Conservation (phyloP, 805 yeast species). For the Wickerhamia fluorescens region DNA sequence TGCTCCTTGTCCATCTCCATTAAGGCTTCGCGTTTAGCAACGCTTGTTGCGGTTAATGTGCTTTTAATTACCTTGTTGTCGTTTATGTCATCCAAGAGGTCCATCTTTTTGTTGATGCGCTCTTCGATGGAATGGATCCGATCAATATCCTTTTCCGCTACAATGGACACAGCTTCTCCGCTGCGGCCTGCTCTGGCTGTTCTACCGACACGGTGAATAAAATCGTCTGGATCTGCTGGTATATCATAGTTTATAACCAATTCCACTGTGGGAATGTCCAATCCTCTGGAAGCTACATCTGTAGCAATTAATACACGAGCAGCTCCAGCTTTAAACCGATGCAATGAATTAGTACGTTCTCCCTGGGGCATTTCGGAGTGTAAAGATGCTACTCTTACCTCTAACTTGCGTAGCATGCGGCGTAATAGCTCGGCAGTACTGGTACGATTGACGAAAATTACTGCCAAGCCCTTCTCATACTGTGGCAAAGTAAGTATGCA, state of each 20-base stretch:
- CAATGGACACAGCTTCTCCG: slow-evolving; percentile 78
- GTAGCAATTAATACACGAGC: slow-evolving; percentile 92
- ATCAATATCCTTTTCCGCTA: slow-evolving; percentile 78
- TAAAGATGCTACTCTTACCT: slow-evolving; percentile 76
- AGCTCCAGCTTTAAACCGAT: slow-evolving; percentile 89
- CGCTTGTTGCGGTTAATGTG: slow-evolving; percentile 61
- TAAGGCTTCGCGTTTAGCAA: slow-evolving; percentile 82
- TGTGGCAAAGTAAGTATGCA: slow-evolving; percentile 56
- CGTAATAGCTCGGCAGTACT: slow-evolving; percentile 82
- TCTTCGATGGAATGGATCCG: slow-evolving; percentile 83
- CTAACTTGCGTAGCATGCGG: slow-evolving; percentile 66
- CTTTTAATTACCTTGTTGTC: slow-evolving; percentile 74
- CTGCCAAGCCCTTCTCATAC: slow-evolving; percentile 61
- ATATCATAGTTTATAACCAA: slow-evolving; percentile 87
- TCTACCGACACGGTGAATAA: slow-evolving; percentile 96
- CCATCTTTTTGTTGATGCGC: slow-evolving; percentile 74
- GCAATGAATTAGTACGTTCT: slow-evolving; percentile 86
- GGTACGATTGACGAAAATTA: slow-evolving; percentile 88
- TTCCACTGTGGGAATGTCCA: slow-evolving; percentile 91
- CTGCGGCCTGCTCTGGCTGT: slow-evolving; percentile 95
- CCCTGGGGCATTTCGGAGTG: slow-evolving; percentile 93
- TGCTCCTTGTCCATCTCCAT: slow-evolving; percentile 91
- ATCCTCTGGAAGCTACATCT: slow-evolving; percentile 95
- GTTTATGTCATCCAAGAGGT: slow-evolving; percentile 58
- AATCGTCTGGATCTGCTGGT: slow-evolving; percentile 95